phyloP scores from a whole-genome alignment of 805 yeast species.

The Komagataella populi region DNA sequence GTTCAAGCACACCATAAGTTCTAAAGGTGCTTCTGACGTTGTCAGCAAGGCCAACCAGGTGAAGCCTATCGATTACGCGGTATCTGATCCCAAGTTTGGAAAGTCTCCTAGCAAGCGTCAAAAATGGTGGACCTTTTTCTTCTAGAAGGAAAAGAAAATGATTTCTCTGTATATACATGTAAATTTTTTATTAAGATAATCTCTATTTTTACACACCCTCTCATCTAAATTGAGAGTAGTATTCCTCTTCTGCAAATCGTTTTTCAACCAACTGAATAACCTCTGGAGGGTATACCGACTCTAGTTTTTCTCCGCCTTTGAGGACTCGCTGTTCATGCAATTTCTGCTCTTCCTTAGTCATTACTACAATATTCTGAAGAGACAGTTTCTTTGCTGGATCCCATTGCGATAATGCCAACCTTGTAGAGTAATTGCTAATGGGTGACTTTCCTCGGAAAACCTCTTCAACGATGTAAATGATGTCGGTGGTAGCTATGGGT shows the following conservation, averaged over 20 bases:
- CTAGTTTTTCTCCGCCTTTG: constrained; percentile 47
- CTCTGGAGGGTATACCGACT: constrained; percentile 49
- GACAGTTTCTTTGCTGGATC: constrained; percentile 50
- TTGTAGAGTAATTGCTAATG: constrained; percentile 67
- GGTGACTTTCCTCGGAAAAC: constrained; percentile 89
- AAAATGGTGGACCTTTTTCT: constrained; percentile 50
- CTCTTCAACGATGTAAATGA: constrained; percentile 79
- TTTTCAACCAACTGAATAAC: constrained; percentile 41
- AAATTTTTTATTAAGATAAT: background rate
- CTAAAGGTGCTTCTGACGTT: constrained; percentile 12
- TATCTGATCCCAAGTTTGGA: constrained; percentile 35
- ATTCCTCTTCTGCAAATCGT: constrained; percentile 64
- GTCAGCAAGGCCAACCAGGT: constrained; percentile 5
- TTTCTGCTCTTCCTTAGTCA: constrained; percentile 82
- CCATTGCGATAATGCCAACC: constrained; percentile 79
- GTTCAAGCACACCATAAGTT: constrained; percentile 10
- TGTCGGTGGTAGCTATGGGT: constrained; percentile 61
- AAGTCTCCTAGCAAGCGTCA: constrained; percentile 33
- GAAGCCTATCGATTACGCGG: constrained; percentile 13
- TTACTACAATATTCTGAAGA: constrained; percentile 68
- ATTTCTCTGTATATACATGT: background rate
- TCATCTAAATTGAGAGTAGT: constrained; percentile 45
- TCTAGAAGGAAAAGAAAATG: constrained; percentile 8
- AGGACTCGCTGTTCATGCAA: constrained; percentile 67
- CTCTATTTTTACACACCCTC: background rate